A percentile compares a stretch with the other conserved stretches of the same genome.
These are phyloP conservation scores for Geotrichum citri-aurantii DNA, from an alignment of 1,139 yeast genomes.

Conservation along the genomic window DNA sequence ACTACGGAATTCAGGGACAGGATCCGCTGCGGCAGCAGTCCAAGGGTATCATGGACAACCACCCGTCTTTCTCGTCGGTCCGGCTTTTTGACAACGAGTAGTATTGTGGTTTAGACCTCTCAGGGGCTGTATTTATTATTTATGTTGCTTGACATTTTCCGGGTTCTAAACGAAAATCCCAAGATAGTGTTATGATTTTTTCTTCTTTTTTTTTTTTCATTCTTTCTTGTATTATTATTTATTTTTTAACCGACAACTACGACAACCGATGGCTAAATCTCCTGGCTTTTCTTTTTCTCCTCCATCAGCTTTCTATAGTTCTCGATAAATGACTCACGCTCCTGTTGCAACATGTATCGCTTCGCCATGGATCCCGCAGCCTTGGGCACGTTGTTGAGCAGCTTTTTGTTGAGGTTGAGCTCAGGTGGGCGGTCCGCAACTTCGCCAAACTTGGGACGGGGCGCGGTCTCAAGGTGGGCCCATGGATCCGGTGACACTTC, in stretches of 20 bases:
- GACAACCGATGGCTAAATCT: not conserved
- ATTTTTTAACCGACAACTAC: not conserved
- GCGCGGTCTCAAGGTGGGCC: constrained; percentile 32
- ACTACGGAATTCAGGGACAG: not conserved
- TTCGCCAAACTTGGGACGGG: constrained; percentile 39
- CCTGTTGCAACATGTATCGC: constrained; percentile 36
- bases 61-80: constrained; percentile 8
- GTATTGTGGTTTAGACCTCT: no score
- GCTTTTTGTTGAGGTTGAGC: constrained; percentile 31
- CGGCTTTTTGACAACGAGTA: constrained; percentile 12
- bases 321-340: constrained; percentile 36
- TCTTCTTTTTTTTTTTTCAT: not conserved
- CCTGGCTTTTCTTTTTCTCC: constrained; percentile 18
- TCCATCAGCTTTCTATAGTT: constrained; percentile 33
- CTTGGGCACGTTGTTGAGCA: constrained; percentile 37
- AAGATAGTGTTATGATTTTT: not conserved
- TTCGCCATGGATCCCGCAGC: constrained; percentile 39
- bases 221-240: not conserved
- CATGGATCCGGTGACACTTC: constrained; percentile 40
- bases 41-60: constrained; percentile 8
- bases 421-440: constrained; percentile 41
- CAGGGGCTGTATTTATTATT: not conserved
- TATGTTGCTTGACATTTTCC: not conserved
- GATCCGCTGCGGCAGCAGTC: constrained; percentile 18
- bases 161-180: no score